Conservation (phyloP, 768 basidiomycete species). For the Leccinum sublutescens region DNA sequence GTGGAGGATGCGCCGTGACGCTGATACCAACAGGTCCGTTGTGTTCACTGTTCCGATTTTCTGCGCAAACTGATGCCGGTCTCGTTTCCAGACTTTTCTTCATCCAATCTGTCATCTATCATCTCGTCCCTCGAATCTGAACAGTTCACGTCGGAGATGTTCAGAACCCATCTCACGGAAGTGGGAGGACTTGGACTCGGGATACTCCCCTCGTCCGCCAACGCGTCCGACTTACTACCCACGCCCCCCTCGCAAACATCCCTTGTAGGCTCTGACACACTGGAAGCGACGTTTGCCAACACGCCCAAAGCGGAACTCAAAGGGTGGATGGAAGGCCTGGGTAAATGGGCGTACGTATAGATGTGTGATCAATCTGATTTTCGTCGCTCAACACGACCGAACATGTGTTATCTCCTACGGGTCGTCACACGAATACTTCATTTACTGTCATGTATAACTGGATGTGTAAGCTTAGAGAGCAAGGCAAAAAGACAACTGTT, state of each 20-base stretch:
- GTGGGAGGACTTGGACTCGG: slow-evolving; percentile 95
- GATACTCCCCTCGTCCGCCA: slow-evolving; percentile 60
- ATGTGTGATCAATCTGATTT: not conserved
- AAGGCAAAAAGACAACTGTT: not conserved
- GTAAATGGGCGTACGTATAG: slow-evolving; percentile 42
- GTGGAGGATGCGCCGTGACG: slow-evolving; percentile 97
- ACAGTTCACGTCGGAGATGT: slow-evolving; percentile 32
- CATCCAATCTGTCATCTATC: slow-evolving; percentile 55
- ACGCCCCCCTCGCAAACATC: slow-evolving; percentile 27
- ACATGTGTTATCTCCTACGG: not conserved
- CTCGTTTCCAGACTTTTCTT: slow-evolving; percentile 60
- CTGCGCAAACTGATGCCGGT: not conserved
- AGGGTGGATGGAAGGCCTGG: slow-evolving; percentile 36
- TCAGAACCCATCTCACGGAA: slow-evolving; percentile 72
- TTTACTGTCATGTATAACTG: too few relatives aligned
- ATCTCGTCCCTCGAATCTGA: slow-evolving; percentile 47
- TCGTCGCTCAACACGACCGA: not conserved
- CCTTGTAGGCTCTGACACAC: slow-evolving; percentile 6
- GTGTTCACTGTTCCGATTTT: not conserved
- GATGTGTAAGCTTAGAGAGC: too few relatives aligned
- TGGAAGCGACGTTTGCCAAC: slow-evolving; percentile 26
- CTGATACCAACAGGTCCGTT: slow-evolving; percentile 87
- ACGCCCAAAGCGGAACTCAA: slow-evolving; percentile 30
- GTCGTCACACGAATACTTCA: too few relatives aligned
- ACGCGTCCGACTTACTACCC: slow-evolving; percentile 14